Evolutionary conservation across 805 yeast genomes (phyloP).

Genomic region (Zygotorulaspora sp.): DNA sequence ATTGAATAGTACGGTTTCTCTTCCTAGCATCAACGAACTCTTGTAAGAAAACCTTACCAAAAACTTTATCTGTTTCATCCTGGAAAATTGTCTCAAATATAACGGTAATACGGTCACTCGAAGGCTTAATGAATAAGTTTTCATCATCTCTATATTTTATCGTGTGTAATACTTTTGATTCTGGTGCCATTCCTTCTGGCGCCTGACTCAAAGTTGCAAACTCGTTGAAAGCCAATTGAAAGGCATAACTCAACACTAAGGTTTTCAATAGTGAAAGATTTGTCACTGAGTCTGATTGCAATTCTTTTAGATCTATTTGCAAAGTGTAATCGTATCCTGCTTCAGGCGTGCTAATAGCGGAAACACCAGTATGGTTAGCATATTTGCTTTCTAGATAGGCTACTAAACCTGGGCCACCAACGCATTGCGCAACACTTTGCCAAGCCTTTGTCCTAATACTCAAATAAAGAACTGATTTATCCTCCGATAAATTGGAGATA

Average conservation of each 20-base stretch:
- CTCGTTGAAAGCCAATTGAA: conserved; percentile 75
- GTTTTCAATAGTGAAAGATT: conserved; percentile 76
- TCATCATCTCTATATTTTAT: conserved; percentile 91
- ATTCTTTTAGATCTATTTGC: conserved; percentile 57
- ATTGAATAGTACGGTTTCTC: conserved; percentile 88
- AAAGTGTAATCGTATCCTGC: conserved; percentile 79
- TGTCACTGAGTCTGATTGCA: conserved; percentile 50
- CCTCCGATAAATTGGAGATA: conserved; percentile 67
- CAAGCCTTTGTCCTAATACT: conserved; percentile 35
- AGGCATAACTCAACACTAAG: conserved; percentile 88
- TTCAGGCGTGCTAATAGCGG: conserved; percentile 41
- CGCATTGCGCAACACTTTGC: conserved; percentile 24
- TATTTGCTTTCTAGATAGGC: conserved; percentile 24
- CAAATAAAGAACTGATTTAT: conserved; percentile 43
- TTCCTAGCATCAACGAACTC: conserved; percentile 95
- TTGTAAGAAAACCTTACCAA: conserved; percentile 84
- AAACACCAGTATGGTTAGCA: conserved; percentile 20
- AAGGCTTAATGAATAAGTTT: conserved; percentile 82
- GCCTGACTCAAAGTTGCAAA: conserved; percentile 59
- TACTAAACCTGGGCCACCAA: conserved; percentile 16
- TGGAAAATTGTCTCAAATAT: conserved; percentile 90
- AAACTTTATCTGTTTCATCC: conserved; percentile 92
- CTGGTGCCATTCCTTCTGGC: conserved; percentile 23
- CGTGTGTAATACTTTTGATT: conserved; percentile 28
- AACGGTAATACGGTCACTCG: conserved; percentile 94